Evolutionary conservation across 257 asterid genomes (phyloP).

Genomic region (Lantana camara): DNA sequence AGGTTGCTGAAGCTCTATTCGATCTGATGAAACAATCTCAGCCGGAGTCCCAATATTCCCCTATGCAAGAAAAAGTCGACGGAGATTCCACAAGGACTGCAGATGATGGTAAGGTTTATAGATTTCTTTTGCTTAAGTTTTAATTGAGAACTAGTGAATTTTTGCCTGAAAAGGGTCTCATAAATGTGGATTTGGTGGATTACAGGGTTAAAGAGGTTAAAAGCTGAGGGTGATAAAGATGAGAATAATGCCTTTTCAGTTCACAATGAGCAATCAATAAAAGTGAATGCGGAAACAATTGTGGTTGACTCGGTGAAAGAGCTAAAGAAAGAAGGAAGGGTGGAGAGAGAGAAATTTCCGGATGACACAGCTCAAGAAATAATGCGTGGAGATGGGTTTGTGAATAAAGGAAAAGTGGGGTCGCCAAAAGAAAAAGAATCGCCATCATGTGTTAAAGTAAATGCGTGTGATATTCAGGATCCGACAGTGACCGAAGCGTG

Average conservation of each 20-base stretch:
- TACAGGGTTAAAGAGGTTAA: conserved; percentile 42
- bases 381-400: conserved; percentile 40
- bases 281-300: conserved; percentile 33
- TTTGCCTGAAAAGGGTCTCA: conserved; percentile 10
- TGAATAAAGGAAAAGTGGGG: conserved; percentile 45
- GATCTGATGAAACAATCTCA: conserved; percentile 67
- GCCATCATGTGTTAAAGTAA: conserved; percentile 49
- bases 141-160: conserved; percentile 13
- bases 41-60: conserved; percentile 39
- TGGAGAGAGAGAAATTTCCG: conserved; percentile 44
- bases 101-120: conserved; percentile 33
- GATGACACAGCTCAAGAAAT: conserved; percentile 38
- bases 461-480: conserved; percentile 54
- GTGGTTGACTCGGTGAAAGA: conserved; percentile 38
- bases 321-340: conserved; percentile 27
- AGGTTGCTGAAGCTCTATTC: conserved; percentile 77
- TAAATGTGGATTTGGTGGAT: conserved; percentile 45
- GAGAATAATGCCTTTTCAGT: conserved; percentile 37
- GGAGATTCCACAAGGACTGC: conserved; percentile 27
- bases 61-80: conserved; percentile 27
- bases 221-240: conserved; percentile 40
- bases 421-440: conserved; percentile 50
- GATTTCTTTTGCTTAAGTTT: background rate
- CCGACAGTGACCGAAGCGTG: conserved; percentile 57
- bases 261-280: conserved; percentile 37